Percentiles rank a stretch among this genome's conserved stretches.
Evolutionary conservation across 1,139 yeast genomes (phyloP).

Genomic region (Lodderomyces orthopsilosis): DNA sequence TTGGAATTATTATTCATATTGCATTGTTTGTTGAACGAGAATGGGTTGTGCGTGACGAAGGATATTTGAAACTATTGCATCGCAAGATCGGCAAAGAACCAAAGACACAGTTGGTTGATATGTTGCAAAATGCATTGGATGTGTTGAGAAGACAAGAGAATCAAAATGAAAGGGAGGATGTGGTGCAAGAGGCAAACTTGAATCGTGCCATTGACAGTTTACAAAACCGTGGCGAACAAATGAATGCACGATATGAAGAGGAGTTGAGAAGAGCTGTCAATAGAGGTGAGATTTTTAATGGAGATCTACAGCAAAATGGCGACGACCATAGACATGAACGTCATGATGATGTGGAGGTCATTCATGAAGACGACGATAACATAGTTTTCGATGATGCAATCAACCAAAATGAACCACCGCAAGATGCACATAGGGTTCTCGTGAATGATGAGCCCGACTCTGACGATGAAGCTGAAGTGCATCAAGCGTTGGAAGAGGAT

Average conservation of each 20-base stretch:
- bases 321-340: not conserved
- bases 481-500: constrained; percentile 1
- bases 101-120: constrained; percentile 38
- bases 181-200: constrained; percentile 22
- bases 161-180: constrained; percentile 19
- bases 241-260: constrained; percentile 17
- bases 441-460: constrained; percentile 5
- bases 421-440: constrained; percentile 4
- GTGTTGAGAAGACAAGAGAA: constrained; percentile 28
- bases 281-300: constrained; percentile 11
- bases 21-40: constrained; percentile 61
- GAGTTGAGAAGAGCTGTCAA: constrained; percentile 21
- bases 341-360: constrained; percentile 7
- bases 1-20: constrained; percentile 41
- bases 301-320: constrained; percentile 1
- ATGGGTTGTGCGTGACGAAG: constrained; percentile 70
- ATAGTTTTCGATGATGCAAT: not conserved
- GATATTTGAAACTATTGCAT: constrained; percentile 54
- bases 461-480: constrained; percentile 9
- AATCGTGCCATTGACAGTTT: constrained; percentile 33
- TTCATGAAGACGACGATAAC: constrained; percentile 5
- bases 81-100: constrained; percentile 60
- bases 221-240: constrained; percentile 15
- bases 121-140: constrained; percentile 31
- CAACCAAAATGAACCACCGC: constrained; percentile 4